A percentile compares a stretch with the other conserved stretches of the same genome.
phyloP scores from a whole-genome alignment of 2,329 filamentous ascomycete genomes.

The Trichoderma atroviride region DNA sequence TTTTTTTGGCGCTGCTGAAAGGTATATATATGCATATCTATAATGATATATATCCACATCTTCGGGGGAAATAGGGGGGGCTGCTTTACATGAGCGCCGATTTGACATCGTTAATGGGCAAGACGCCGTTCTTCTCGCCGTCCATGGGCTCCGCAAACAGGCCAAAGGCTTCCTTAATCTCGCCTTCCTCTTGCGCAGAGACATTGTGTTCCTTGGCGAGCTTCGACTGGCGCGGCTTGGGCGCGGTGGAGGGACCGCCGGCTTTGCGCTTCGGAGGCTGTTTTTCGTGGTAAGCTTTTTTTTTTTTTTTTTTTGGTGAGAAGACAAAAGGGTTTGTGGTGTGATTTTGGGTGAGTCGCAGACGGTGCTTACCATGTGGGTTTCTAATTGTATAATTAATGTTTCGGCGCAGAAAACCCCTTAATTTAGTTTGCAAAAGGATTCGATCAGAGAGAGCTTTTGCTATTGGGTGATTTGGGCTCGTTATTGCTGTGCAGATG shows the following conservation, averaged over 20 bases:
- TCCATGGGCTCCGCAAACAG: slow-evolving; percentile 75
- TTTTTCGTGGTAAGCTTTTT: background rate
- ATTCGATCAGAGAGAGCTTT: background rate
- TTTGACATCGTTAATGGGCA: slow-evolving; percentile 68
- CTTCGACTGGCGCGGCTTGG: slow-evolving; percentile 69
- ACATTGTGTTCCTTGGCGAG: slow-evolving; percentile 92
- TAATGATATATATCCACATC: background rate
- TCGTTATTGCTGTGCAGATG: background rate
- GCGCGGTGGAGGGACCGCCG: slow-evolving; percentile 36
- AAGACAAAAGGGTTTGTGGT: background rate
- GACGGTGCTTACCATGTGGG: background rate
- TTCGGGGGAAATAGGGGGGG: background rate
- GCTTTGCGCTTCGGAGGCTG: slow-evolving; percentile 60
- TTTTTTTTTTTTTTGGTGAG: background rate
- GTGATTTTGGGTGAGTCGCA: background rate
- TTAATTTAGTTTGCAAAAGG: background rate
- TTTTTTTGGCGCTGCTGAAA: background rate
- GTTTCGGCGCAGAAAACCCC: background rate
- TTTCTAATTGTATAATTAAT: background rate
- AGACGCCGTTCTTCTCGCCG: slow-evolving; percentile 72
- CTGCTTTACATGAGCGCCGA: slow-evolving; percentile 70
- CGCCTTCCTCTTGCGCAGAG: slow-evolving; percentile 78
- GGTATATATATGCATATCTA: background rate
- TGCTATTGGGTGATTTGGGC: background rate
- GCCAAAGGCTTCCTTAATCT: slow-evolving; percentile 87